Evolutionary conservation across 345 rosid genomes (phyloP).

Genomic region (Physaria fendleri): DNA sequence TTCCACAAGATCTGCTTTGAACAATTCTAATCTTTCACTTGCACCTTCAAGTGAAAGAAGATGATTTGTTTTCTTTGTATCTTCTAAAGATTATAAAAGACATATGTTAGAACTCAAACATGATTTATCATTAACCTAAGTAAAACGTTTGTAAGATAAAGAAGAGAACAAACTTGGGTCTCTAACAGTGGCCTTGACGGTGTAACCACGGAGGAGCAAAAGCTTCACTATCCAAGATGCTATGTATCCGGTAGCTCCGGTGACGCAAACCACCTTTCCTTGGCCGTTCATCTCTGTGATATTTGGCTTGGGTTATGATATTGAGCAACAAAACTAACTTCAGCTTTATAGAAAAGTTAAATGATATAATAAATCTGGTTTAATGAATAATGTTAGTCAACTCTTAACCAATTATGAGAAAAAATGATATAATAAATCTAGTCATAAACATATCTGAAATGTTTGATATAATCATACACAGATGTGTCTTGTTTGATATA

Average conservation of each 20-base stretch:
- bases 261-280: conserved; percentile 24
- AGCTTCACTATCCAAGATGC: conserved; percentile 38
- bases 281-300: not conserved
- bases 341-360: not conserved
- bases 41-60: conserved; percentile 28
- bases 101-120: not conserved
- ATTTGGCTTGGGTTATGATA: not conserved
- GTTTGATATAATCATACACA: too few species aligned
- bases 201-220: conserved; percentile 52
- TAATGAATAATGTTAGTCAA: not conserved
- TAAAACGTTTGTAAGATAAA: too few species aligned
- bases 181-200: conserved; percentile 60
- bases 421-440: not conserved
- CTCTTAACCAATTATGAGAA: not conserved
- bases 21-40: conserved; percentile 26
- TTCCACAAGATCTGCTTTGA: conserved; percentile 32
- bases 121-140: too few species aligned
- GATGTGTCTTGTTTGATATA: too few species aligned
- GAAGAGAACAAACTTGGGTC: conserved; percentile 36
- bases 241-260: not conserved
- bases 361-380: not conserved
- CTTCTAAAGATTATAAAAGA: conserved; percentile 22
- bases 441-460: not conserved
- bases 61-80: conserved; percentile 24
- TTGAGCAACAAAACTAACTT: not conserved